Conservation (phyloP, 75 land plant species). For the Ceratopteris richardii region DNA sequence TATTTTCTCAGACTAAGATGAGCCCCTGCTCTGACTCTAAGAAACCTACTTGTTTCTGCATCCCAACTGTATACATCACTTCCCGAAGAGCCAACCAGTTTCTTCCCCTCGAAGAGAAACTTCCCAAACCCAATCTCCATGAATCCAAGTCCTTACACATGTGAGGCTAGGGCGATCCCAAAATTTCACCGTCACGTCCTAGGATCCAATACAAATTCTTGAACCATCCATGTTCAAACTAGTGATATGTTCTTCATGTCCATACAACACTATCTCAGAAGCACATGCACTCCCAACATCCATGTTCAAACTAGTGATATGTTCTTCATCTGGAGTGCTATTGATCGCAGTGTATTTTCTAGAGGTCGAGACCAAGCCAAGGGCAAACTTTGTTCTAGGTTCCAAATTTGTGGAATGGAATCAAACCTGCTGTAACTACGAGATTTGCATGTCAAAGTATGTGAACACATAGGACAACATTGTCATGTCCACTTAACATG, state of each 20-base stretch:
- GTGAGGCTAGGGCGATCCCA: conserved; percentile 62
- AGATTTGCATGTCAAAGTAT: conserved; percentile 64
- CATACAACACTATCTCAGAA: conserved; percentile 50
- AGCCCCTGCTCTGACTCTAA: conserved; percentile 33
- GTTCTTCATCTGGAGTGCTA: conserved; percentile 68
- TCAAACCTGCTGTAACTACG: conserved; percentile 81
- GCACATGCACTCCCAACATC: conserved; percentile 79
- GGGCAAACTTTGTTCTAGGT: conserved; percentile 67
- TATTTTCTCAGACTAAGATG: too few relatives aligned
- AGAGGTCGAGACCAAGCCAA: conserved; percentile 54
- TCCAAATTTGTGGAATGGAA: conserved; percentile 68
- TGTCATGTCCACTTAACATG: conserved; percentile 66
- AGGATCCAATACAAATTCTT: conserved; percentile 83
- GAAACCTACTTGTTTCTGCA: conserved; percentile 29
- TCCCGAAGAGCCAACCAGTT: conserved; percentile 63
- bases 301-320: too few relatives aligned
- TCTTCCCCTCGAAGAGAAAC: conserved; percentile 48
- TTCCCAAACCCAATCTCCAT: conserved; percentile 87
- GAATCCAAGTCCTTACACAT: conserved; percentile 44
- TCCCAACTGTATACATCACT: conserved; percentile 83
- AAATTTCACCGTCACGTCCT: conserved; percentile 82
- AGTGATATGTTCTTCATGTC: conserved; percentile 79
- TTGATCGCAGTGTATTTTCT: conserved; percentile 72
- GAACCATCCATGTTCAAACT: conserved; percentile 59
- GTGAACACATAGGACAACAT: conserved; percentile 67